phyloP scores from a whole-genome alignment of 495 filamentous ascomycete genomes.

The Penicillium paradoxum region DNA sequence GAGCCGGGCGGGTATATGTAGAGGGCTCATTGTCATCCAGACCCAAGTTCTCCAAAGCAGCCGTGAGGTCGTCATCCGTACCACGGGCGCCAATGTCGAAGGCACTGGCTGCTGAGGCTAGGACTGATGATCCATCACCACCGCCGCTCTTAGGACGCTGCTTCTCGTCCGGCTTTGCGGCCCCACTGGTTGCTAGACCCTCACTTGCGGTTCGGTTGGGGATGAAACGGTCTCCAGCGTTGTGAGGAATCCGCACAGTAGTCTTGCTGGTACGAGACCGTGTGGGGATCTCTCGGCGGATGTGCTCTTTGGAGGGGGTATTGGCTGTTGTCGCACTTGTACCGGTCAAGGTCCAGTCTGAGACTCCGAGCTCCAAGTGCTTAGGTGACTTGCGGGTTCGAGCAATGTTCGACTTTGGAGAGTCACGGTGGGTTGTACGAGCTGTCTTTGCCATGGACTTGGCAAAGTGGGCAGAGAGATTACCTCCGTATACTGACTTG shows the following conservation, averaged over 20 bases:
- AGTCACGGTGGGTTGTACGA: constrained; percentile 51
- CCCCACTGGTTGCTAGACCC: constrained; percentile 73
- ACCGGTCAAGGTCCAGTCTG: constrained; percentile 85
- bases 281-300: constrained; percentile 54
- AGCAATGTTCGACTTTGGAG: constrained; percentile 94
- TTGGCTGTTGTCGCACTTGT: constrained; percentile 63
- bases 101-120: constrained; percentile 62
- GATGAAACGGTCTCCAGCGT: constrained; percentile 90
- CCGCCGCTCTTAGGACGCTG: constrained; percentile 64
- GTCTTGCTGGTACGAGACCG: constrained; percentile 62
- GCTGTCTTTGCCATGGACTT: constrained; percentile 37
- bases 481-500: constrained; percentile 69
- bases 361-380: constrained; percentile 87
- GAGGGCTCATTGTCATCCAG: constrained; percentile 58
- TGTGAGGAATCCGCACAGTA: constrained; percentile 67
- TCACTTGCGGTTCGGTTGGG: constrained; percentile 88
- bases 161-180: constrained; percentile 71
- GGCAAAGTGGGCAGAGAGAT: constrained; percentile 69
- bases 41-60: constrained; percentile 72
- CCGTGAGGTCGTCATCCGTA: constrained; percentile 69
- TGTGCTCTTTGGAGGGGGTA: constrained; percentile 63
- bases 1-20: constrained; percentile 69
- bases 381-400: constrained; percentile 61
- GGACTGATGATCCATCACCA: constrained; percentile 63
- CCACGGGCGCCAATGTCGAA: constrained; percentile 60